Conservation (phyloP, 441 rosid genomes). For the Syzygium syzygioides region DNA sequence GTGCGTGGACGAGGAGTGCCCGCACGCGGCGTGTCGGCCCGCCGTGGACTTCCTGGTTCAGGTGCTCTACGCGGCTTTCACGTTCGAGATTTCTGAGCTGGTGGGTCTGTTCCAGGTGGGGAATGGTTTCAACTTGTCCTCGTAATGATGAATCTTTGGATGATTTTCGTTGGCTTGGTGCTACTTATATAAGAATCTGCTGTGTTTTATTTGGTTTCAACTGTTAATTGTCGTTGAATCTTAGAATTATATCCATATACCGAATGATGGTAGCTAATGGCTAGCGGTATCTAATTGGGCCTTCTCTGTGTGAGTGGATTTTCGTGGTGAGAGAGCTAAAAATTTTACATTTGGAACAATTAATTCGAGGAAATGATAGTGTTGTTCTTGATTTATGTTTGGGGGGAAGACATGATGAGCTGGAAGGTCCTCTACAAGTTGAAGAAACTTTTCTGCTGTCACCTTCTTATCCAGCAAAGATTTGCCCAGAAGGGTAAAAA, state of each 20-base stretch:
- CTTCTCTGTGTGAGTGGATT: neutral
- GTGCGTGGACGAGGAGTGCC: constrained; percentile 67
- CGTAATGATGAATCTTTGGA: neutral
- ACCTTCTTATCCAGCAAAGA: neutral
- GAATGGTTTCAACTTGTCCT: neutral
- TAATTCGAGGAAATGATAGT: neutral
- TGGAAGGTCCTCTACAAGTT: neutral
- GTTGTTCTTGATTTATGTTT: neutral
- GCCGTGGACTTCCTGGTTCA: constrained; percentile 60
- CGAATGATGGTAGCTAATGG: neutral
- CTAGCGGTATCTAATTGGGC: neutral
- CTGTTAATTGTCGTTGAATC: neutral
- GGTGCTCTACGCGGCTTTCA: constrained; percentile 61
- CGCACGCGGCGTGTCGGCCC: constrained; percentile 72
- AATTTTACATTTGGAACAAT: neutral
- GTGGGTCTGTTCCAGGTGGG: constrained; percentile 62
- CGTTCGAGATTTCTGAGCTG: constrained; percentile 58
- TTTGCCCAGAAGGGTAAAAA: neutral
- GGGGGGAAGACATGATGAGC: neutral
- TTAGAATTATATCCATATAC: neutral
- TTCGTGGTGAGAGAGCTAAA: neutral
- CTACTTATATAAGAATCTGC: neutral
- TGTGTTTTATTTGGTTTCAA: neutral
- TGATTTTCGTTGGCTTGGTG: neutral
- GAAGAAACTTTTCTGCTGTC: neutral